Conservation (phyloP, 441 rosid genomes). For the Gossypium gossypioides region DNA sequence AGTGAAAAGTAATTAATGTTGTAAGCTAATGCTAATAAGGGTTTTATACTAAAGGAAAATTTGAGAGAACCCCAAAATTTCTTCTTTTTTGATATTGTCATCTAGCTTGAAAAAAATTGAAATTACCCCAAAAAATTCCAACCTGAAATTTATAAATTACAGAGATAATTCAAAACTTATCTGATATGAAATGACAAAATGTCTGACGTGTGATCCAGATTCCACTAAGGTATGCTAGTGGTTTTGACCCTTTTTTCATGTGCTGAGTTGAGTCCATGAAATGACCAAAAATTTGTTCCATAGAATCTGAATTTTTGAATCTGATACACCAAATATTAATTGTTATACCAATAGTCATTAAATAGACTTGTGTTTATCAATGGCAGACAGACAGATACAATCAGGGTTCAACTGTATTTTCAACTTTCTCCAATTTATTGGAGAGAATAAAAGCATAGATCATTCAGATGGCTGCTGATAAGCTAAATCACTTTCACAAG, state of each 20-base stretch:
- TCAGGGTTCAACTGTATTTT: background rate
- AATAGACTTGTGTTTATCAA: background rate
- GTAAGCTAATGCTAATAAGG: background rate
- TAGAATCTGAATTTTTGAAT: conserved; percentile 19
- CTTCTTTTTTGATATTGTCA: background rate
- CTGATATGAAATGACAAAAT: background rate
- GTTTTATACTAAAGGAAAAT: background rate
- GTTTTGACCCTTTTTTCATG: background rate
- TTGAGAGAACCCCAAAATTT: conserved; percentile 2
- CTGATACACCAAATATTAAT: conserved; percentile 17
- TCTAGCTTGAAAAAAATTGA: background rate
- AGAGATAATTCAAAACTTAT: background rate
- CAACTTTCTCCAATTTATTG: background rate
- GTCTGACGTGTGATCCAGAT: conserved; percentile 22
- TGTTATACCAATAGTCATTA: background rate
- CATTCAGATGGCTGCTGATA: background rate
- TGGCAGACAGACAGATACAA: conserved; percentile 2
- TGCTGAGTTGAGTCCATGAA: background rate
- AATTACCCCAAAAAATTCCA: no score
- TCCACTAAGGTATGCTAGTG: conserved; percentile 12
- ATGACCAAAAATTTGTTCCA: background rate
- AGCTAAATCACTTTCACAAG: background rate
- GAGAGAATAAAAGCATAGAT: background rate
- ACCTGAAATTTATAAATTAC: no score
- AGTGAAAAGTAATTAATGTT: background rate